Conservation (phyloP, 1,284 basidiomycete genomes). For the Tylopilus sp. region DNA sequence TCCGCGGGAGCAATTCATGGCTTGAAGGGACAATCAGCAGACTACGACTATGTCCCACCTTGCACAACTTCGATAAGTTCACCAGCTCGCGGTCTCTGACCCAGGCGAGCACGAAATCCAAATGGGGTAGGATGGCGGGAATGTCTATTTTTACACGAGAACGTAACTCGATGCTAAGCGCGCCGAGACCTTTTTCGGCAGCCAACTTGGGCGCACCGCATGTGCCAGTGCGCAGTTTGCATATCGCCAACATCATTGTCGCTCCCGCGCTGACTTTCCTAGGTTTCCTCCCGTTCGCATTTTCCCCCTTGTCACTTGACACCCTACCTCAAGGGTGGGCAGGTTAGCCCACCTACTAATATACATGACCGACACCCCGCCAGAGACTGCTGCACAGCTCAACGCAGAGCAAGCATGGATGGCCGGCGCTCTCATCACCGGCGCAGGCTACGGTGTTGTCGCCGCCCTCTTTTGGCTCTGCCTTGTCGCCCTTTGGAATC, state of each 20-base stretch:
- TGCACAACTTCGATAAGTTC: no score
- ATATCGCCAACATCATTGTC: constrained; percentile 13
- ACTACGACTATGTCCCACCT: no score
- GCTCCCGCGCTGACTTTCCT: constrained; percentile 14
- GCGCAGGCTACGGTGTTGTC: constrained; percentile 39
- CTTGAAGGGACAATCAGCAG: no score
- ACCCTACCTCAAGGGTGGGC: constrained; percentile 14
- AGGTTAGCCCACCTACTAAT: constrained; percentile 7
- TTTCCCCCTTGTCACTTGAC: constrained; percentile 4
- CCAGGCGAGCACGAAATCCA: no score
- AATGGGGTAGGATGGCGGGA: background rate
- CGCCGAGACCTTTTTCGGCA: constrained; percentile 3
- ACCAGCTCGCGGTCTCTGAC: no score
- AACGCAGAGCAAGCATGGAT: constrained; percentile 42
- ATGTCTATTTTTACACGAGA: background rate
- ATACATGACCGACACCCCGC: constrained; percentile 42
- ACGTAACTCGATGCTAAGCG: background rate
- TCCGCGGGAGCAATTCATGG: no score
- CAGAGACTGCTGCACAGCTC: constrained; percentile 33
- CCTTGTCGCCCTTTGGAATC: constrained; percentile 28
- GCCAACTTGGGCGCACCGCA: constrained; percentile 2
- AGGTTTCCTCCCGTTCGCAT: no score
- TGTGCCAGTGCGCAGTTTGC: background rate
- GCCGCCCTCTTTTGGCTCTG: constrained; percentile 39
- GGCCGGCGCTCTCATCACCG: constrained; percentile 39